phyloP scores from a whole-genome alignment of 1,139 yeast species.

The Yarrowia galli region DNA sequence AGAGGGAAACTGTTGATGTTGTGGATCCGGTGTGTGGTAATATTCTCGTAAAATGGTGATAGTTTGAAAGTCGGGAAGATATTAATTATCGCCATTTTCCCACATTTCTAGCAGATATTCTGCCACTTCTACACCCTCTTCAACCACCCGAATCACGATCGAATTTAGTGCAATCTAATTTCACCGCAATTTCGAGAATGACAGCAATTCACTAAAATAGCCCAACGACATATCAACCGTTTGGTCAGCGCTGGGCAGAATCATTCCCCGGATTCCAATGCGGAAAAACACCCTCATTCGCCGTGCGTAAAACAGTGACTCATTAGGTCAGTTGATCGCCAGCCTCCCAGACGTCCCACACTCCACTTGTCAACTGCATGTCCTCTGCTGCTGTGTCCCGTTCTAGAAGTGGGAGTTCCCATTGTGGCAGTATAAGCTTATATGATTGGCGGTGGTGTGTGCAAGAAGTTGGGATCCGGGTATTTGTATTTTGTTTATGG shows the following conservation, averaged over 20 bases:
- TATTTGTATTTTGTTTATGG: too few species aligned
- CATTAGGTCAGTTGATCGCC: conserved; percentile 12
- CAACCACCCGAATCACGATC: background rate
- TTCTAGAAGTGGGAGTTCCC: conserved; percentile 28
- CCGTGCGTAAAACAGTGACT: conserved; percentile 8
- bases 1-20: too few species aligned
- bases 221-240: too few species aligned
- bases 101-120: background rate
- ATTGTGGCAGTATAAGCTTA: conserved; percentile 30
- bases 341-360: background rate
- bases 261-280: too few species aligned
- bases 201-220: background rate
- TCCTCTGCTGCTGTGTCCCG: conserved; percentile 18
- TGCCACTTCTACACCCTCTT: background rate
- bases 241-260: too few species aligned
- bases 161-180: conserved; percentile 1
- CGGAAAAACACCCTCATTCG: too few species aligned
- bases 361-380: background rate
- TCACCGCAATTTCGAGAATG: background rate
- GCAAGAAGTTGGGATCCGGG: background rate
- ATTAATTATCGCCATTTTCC: background rate
- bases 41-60: too few species aligned
- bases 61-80: background rate
- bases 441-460: conserved; percentile 16
- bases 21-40: too few species aligned